phyloP scores from a whole-genome alignment of 192 early-diverging fungal genomes.

The Entomortierella parvispora region DNA sequence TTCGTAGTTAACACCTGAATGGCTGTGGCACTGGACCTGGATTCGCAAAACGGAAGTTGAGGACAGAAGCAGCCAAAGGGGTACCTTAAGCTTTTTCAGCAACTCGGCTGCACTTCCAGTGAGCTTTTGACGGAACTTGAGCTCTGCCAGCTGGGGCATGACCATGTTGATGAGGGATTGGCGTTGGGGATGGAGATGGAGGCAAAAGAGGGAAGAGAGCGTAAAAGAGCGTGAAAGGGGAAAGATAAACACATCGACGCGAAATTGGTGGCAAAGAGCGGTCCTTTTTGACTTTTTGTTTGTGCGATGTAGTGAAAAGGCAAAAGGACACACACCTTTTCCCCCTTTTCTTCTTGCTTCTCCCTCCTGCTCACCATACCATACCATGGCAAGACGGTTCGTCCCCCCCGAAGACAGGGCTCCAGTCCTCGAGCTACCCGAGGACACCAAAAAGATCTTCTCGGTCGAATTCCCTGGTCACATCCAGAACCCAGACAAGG shows the following conservation, averaged over 20 bases:
- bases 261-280: conserved; percentile 45
- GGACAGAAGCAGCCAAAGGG: too few species aligned
- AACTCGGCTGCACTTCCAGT: conserved; percentile 25
- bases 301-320: neutral
- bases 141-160: conserved; percentile 3
- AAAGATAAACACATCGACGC: neutral
- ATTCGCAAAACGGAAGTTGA: too few species aligned
- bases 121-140: conserved; percentile 37
- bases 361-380: too few species aligned
- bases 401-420: neutral
- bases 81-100: conserved; percentile 45
- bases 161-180: conserved; percentile 18
- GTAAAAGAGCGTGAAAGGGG: neutral
- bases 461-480: conserved; percentile 46
- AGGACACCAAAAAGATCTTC: conserved; percentile 16
- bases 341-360: neutral
- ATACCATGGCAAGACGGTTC: neutral
- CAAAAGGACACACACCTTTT: neutral
- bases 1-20: neutral
- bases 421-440: conserved; percentile 7
- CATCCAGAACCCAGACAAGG: conserved; percentile 25
- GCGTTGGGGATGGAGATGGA: neutral
- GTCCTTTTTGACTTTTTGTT: conserved; percentile 3
- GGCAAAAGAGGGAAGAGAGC: neutral
- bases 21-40: too few species aligned